These are phyloP conservation scores for Aspergillus haitiensis DNA, from an alignment of 495 filamentous ascomycete species.

Conservation along the genomic window DNA sequence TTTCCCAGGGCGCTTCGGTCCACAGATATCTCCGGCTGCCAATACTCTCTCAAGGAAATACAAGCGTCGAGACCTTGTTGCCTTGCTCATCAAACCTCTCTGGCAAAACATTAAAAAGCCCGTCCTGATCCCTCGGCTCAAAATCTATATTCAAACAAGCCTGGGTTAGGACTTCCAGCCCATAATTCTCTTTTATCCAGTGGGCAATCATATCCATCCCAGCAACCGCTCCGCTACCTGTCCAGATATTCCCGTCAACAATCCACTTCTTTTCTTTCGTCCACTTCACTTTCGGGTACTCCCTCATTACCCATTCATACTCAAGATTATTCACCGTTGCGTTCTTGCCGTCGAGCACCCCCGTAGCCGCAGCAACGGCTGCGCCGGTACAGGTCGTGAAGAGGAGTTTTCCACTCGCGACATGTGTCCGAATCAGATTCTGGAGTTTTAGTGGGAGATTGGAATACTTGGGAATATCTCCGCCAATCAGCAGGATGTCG, in stretches of 20 bases:
- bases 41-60: conserved; percentile 1
- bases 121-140: conserved; percentile 8
- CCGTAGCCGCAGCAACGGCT: conserved; percentile 3
- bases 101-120: conserved; percentile 11
- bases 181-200: conserved; percentile 12
- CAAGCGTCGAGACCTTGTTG: conserved; percentile 5
- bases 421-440: conserved; percentile 5
- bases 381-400: conserved; percentile 12
- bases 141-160: not conserved
- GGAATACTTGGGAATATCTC: not conserved
- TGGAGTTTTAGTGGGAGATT: not conserved
- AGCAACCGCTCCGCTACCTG: conserved; percentile 12
- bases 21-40: too few species aligned
- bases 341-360: conserved; percentile 5
- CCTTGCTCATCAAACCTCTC: not conserved
- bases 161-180: conserved; percentile 3
- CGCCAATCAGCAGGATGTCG: conserved; percentile 6
- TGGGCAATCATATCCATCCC: conserved; percentile 18
- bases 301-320: not conserved
- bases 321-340: conserved; percentile 12
- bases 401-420: conserved; percentile 2
- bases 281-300: conserved; percentile 7
- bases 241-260: conserved; percentile 16
- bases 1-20: too few species aligned
- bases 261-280: conserved; percentile 13